These are phyloP conservation scores for Ogataea dorogensis DNA, from an alignment of 805 yeast genomes.

Conservation along the genomic window DNA sequence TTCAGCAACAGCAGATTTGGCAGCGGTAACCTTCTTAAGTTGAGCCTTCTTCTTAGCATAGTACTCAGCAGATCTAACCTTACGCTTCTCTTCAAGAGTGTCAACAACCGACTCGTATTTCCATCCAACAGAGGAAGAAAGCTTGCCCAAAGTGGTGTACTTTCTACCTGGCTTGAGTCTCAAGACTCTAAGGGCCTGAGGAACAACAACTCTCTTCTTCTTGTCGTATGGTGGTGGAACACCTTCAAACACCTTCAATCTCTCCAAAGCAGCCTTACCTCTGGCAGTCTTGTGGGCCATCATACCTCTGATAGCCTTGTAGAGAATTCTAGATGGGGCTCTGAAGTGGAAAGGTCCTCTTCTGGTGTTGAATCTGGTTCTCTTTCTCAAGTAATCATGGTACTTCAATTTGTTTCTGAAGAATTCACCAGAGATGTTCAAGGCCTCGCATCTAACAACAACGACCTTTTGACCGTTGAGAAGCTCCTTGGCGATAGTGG, in stretches of 20 bases:
- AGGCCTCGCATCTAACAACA: constrained; percentile 94
- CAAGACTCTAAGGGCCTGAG: constrained; percentile 98
- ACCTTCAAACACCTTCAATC: constrained; percentile 99
- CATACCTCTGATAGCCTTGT: constrained; percentile 99
- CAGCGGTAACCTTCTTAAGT: constrained; percentile 86
- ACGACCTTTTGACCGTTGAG: constrained; percentile 98
- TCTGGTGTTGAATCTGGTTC: constrained; percentile 97
- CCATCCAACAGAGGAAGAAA: constrained; percentile 98
- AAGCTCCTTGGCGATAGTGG: constrained; percentile 97
- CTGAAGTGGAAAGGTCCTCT: constrained; percentile 99
- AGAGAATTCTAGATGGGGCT: constrained; percentile 99
- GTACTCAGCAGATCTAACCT: constrained; percentile 98
- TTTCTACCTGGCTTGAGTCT: constrained; percentile 99
- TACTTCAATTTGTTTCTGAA: constrained; percentile 99
- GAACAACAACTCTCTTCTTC: constrained; percentile 99
- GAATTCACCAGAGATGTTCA: constrained; percentile 99
- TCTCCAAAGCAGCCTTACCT: constrained; percentile 99
- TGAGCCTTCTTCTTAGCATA: constrained; percentile 98
- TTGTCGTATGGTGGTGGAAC: constrained; percentile 99
- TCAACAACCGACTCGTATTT: constrained; percentile 98
- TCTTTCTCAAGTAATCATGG: constrained; percentile 99
- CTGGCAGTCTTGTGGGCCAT: constrained; percentile 99
- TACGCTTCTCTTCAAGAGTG: constrained; percentile 98
- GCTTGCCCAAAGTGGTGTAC: constrained; percentile 97
- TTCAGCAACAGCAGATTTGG: constrained; percentile 82